Base-by-base conservation (phyloP, 1,139 yeast genomes). In the Candida glucosophila region DNA sequence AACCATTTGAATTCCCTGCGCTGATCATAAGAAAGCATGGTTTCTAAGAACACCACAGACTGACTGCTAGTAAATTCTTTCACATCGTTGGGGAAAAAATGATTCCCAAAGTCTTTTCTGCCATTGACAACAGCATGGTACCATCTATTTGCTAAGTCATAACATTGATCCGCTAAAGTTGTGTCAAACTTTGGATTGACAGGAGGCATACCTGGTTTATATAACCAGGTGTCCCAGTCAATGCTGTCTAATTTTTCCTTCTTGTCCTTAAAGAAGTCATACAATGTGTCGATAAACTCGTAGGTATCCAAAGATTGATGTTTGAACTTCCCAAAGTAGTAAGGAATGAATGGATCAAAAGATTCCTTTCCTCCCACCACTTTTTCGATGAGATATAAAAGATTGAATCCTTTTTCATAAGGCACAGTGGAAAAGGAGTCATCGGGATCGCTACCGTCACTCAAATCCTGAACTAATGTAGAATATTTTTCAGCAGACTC, bases 371-470 rank as follows among this genome's bases (percentile, higher is more conserved):
- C 83, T 23, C 90, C 85, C 11, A 80, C 47, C 11, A 67, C 55
- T 28, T 61, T 67, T 52, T 86, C 96, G 29, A 86, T 61, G 40
- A 73, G 71, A 55, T 73, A 82, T 35, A 86, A 61, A 43, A 86
- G 66, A 43, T 79, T 82, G 45, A 78, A 80, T 3, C 96, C 96
- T 55, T 83, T 85, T 49, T 85, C 95, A 52, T 86, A 86, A 2
- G 95, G 95, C 22, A 83, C 94, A 5, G 80, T 67, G 19, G 88
- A 77, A 52, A 83, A 86, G 1, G 93, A 77, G 41, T 83, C 95
- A 52, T 86, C 96, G 10, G 95, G 95, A 48, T 83, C 94, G 27
- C 62, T 51, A 27, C 68, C 69, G 40, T 67, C 72, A 42, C 76
- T 65, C 40, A 83, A 64, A 48, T 80, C 65, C 43, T 80, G 88